Conservation (phyloP, 306 rosid species). For the Rosa chinensis region DNA sequence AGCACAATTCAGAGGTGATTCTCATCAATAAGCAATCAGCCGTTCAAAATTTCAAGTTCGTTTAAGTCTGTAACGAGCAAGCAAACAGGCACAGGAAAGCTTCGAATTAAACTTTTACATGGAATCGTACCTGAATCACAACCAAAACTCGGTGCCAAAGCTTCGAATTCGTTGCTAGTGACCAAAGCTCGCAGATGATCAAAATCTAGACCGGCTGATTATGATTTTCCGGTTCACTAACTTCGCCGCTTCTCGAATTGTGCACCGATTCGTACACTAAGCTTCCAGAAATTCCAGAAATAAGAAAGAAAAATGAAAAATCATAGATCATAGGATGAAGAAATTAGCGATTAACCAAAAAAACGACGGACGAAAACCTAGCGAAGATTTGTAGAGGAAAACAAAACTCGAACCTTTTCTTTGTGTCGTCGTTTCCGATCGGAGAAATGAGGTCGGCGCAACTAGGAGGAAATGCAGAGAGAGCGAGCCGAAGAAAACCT, state of each 20-base stretch:
- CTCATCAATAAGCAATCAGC: neutral
- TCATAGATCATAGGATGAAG: neutral
- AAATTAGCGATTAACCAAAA: neutral
- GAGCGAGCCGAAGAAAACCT: slow-evolving; percentile 22
- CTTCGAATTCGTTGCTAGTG: slow-evolving; percentile 12
- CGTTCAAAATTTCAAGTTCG: slow-evolving; percentile 1
- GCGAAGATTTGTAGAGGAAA: neutral
- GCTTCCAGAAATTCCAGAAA: neutral
- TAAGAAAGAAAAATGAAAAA: neutral
- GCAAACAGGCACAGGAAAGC: neutral
- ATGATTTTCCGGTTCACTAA: neutral
- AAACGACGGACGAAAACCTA: neutral
- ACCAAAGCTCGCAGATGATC: neutral
- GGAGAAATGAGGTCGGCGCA: slow-evolving; percentile 11
- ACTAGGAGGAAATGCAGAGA: neutral
- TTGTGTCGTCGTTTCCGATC: neutral
- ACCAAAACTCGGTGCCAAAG: neutral
- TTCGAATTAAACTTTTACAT: neutral
- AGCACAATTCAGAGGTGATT: neutral
- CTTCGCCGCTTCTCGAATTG: neutral
- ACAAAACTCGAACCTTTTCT: slow-evolving; percentile 15
- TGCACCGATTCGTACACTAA: neutral
- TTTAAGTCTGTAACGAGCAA: slow-evolving; percentile 2
- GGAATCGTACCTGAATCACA: slow-evolving; percentile 12
- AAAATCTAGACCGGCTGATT: neutral